Percentiles rank a stretch among this genome's conserved stretches.
These are phyloP conservation scores for Mallotus repandus DNA, from an alignment of 441 rosid genomes.

Conservation along the genomic window DNA sequence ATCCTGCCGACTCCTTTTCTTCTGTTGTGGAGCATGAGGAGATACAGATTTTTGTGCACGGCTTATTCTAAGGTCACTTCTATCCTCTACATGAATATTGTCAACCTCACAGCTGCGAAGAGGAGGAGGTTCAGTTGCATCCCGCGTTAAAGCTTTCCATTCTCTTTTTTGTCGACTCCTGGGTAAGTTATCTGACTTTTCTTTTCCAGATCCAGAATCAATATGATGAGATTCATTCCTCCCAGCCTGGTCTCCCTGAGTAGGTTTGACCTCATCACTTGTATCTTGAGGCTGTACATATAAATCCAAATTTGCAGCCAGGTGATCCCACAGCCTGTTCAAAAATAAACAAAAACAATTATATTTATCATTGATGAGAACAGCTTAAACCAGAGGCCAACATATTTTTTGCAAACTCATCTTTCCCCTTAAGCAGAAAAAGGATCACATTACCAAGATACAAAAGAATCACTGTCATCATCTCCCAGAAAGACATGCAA, in stretches of 20 bases:
- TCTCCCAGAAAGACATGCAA: constrained; percentile 91
- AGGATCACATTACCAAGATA: constrained; percentile 57
- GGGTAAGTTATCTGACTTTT: constrained; percentile 36
- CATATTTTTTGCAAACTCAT: background rate
- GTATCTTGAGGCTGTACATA: constrained; percentile 47
- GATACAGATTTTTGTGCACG: constrained; percentile 49
- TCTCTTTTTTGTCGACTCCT: constrained; percentile 56
- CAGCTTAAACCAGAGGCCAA: constrained; percentile 4
- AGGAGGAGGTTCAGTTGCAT: constrained; percentile 56
- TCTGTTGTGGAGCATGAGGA: constrained; percentile 40
- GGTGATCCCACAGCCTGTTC: constrained; percentile 95
- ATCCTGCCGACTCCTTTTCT: constrained; percentile 61
- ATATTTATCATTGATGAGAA: background rate
- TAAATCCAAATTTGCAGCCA: constrained; percentile 54
- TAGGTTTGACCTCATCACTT: constrained; percentile 33
- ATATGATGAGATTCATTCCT: constrained; percentile 28
- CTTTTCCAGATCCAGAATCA: constrained; percentile 50
- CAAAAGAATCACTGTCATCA: constrained; percentile 70
- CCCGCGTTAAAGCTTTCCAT: constrained; percentile 61
- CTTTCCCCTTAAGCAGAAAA: constrained; percentile 8
- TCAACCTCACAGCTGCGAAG: constrained; percentile 62
- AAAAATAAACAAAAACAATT: constrained; percentile 10
- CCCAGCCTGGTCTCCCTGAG: constrained; percentile 34
- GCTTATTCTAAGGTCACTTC: constrained; percentile 33
- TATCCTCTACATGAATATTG: constrained; percentile 38